phyloP scores from a whole-genome alignment of 345 rosid species.

The Barbarea vulgaris region DNA sequence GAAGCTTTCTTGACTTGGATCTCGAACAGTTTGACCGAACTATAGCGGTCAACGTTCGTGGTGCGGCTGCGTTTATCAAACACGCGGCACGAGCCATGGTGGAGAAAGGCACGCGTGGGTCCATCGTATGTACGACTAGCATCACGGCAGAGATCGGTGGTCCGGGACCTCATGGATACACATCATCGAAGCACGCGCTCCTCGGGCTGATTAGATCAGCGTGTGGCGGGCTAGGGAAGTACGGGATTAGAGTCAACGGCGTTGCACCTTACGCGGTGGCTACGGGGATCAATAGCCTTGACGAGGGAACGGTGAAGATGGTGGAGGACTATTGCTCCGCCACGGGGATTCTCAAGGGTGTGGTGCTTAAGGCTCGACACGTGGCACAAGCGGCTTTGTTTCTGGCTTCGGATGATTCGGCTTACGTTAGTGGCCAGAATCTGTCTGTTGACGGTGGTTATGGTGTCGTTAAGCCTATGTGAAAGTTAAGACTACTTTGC shows the following conservation, averaged over 20 bases:
- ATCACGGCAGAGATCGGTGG: slow-evolving; percentile 57
- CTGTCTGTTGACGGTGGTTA: slow-evolving; percentile 83
- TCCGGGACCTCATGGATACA: slow-evolving; percentile 65
- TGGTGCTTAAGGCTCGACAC: slow-evolving; percentile 65
- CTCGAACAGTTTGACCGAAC: slow-evolving; percentile 53
- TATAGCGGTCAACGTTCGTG: slow-evolving; percentile 69
- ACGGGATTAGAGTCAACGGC: slow-evolving; percentile 88
- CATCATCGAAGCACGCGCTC: slow-evolving; percentile 68
- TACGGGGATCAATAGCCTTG: slow-evolving; percentile 57
- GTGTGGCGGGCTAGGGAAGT: slow-evolving; percentile 68
- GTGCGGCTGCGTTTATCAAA: slow-evolving; percentile 72
- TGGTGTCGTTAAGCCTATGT: slow-evolving; percentile 47
- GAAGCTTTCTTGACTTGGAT: slow-evolving; percentile 65
- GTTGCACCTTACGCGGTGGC: slow-evolving; percentile 75
- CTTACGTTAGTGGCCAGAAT: slow-evolving; percentile 76
- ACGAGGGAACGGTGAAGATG: slow-evolving; percentile 42
- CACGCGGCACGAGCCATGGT: slow-evolving; percentile 83
- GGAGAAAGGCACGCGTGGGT: slow-evolving; percentile 57
- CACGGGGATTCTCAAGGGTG: slow-evolving; percentile 60
- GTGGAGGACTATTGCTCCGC: slow-evolving; percentile 51
- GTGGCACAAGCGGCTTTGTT: slow-evolving; percentile 82
- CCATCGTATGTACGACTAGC: slow-evolving; percentile 71
- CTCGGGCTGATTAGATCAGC: slow-evolving; percentile 71
- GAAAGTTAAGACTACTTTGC: not conserved
- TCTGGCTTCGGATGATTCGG: slow-evolving; percentile 82